Evolutionary conservation across 1,139 yeast genomes (phyloP), one percentile per base, ranked within the genome.

Genomic region (Suhomyces bolitotheri): DNA sequence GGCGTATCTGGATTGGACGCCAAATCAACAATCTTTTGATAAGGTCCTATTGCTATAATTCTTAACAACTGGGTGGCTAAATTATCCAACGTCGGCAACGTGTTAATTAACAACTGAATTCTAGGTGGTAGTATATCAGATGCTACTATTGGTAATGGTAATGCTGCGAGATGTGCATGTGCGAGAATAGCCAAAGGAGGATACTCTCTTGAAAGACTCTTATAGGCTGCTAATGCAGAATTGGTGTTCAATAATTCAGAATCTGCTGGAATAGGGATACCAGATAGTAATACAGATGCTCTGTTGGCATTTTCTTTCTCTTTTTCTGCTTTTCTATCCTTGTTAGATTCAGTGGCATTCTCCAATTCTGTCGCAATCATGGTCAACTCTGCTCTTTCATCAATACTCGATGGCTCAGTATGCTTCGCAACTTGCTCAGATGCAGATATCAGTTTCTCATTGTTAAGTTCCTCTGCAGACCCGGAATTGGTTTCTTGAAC

Each of bases 1-100:
- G 78, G 78, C 7, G 84, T 75, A 29, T 82, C 89, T 5, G 85
- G 80, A 46, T 78, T 82, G 10, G 89, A 79, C 1, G 87, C 87
- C 33, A 83, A 65, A 30, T 81, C 82, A 46, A 86, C 68, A 15
- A 85, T 80, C 38, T 80, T 84, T 48, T 84, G 88, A 51, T 83
- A 84, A 1, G 89, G 82, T 0, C 82, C 82, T 24, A 73, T 70
- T 2, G 87, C 85, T 23, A 86, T 76, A 3, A 80, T 68, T 37
- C 89, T 67, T 32, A 87, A 64, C 16, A 87, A 68, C 54, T 87
- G 95, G 1, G 87, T 73, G 0, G 95, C 78, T 38, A 86, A 62
- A 43, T 83, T 84, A 51, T 86, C 95, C 38, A 87, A 63, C 0
- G 84, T 74, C 0, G 94, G 90, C 31, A 85, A 62, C 0, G 88